Conservation (phyloP, 352 stramenopile genomes). For the Phytophthora pini region DNA sequence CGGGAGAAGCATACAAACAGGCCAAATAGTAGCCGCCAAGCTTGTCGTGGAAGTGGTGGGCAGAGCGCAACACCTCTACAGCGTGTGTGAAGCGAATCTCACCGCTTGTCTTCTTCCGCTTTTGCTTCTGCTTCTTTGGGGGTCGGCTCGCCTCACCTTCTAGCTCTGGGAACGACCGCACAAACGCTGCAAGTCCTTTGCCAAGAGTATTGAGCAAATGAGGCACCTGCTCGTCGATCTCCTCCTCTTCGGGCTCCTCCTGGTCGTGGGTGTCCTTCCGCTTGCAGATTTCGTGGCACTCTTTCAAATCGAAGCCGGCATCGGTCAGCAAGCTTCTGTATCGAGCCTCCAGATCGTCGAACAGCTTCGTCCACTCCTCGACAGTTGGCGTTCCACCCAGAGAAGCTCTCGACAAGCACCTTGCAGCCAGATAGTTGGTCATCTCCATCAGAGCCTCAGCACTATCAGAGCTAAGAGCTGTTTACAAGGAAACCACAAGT, state of each 20-base stretch:
- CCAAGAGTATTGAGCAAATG: conserved; percentile 73
- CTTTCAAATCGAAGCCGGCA: conserved; percentile 56
- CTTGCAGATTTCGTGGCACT: conserved; percentile 73
- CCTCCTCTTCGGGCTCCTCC: conserved; percentile 65
- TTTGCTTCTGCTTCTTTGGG: conserved; percentile 34
- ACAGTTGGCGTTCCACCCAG: conserved; percentile 12
- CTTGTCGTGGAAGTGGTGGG: conserved; percentile 87
- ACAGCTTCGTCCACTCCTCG: conserved; percentile 48
- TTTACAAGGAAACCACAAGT: conserved; percentile 6
- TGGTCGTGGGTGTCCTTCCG: conserved; percentile 68
- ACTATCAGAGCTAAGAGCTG: conserved; percentile 62
- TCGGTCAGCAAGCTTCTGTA: conserved; percentile 47
- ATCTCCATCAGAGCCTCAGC: conserved; percentile 77
- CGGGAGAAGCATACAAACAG: conserved; percentile 60
- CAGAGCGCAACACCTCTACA: conserved; percentile 67
- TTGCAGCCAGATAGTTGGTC: conserved; percentile 66
- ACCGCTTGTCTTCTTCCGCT: conserved; percentile 16
- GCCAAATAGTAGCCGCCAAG: conserved; percentile 81
- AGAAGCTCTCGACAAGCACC: conserved; percentile 35
- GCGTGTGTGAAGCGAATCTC: conserved; percentile 49
- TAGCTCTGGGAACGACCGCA: conserved; percentile 34
- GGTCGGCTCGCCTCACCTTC: neutral
- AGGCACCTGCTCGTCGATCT: conserved; percentile 67
- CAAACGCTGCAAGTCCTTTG: conserved; percentile 59
- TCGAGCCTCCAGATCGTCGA: conserved; percentile 52